Evolutionary conservation across 768 basidiomycete species (phyloP), one percentile per base, ranked within the genome.

Genomic region (Galerina sulciceps): DNA sequence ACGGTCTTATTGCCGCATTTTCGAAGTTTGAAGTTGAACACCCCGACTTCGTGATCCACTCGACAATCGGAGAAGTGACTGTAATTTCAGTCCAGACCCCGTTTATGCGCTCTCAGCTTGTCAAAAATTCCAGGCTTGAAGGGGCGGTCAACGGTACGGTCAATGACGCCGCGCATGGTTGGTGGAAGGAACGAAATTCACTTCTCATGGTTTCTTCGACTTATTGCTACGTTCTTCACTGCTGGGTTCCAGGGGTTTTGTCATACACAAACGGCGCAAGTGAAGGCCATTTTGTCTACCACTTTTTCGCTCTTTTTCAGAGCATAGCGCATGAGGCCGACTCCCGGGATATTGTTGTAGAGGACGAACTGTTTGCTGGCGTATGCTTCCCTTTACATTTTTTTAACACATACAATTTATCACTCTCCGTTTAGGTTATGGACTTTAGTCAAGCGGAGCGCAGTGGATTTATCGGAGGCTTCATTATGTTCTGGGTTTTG

Each of bases 121-220:
- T 75, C 6, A 69, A 70, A 40, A 62, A 70, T 8, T 1, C 31
- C 4, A 6, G 14, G 10, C 37, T 59, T 0, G 63, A 65, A 10
- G 57, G 49, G 3, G 43, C 71, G 2, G 58, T 77, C 10, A 76
- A 78, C 62, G 76, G 76, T 0, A 52, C 70, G 20, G 68, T 78
- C 41, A 72, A 69, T 18, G 74, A 76, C 64, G 75, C 67, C 0
- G 73, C 75, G 6, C 75, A 78, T 62, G 68, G 71, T 15, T 78
- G 63, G 59, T 76, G 73, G 69, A 51, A 41, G 18, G 62, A 68
- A 3, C 50, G 59, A 1, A 69, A 65, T 9, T 43, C 59, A 6
- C 47, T 76, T 4, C 68, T 76, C 13, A 71, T 78, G 47, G 61
- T 75, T 13, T 67, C 64, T 4, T 76, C 73, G 0, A 59, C 59